phyloP scores from a whole-genome alignment of 2,329 filamentous ascomycete species.

The Metarhizium album region DNA sequence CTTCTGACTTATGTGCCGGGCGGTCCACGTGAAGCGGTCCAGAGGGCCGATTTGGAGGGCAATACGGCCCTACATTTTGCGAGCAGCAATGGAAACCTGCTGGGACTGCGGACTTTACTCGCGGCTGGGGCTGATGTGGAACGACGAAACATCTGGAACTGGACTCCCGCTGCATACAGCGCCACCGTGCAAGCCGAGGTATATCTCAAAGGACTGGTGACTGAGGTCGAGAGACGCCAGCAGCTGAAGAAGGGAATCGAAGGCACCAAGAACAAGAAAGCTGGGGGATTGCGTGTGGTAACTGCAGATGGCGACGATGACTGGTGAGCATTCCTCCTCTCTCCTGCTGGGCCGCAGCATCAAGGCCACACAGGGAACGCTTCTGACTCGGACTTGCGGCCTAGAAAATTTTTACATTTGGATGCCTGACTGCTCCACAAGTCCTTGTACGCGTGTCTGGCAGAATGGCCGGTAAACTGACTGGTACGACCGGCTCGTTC shows the following conservation, averaged over 20 bases:
- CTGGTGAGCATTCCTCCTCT: conserved; percentile 15
- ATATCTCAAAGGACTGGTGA: conserved; percentile 68
- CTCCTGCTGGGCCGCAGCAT: not conserved
- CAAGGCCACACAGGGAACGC: too few species aligned
- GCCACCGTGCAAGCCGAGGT: conserved; percentile 75
- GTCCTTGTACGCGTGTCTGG: too few species aligned
- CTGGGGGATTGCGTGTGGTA: conserved; percentile 33
- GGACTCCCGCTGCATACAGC: conserved; percentile 76
- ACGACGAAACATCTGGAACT: conserved; percentile 63
- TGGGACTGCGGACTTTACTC: conserved; percentile 65
- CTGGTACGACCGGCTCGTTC: not conserved
- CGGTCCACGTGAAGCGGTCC: conserved; percentile 42
- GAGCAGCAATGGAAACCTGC: conserved; percentile 67
- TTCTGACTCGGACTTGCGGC: too few species aligned
- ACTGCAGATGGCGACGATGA: conserved; percentile 25
- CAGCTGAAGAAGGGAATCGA: conserved; percentile 29
- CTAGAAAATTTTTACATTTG: too few species aligned
- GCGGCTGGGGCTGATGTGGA: conserved; percentile 68
- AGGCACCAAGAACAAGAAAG: conserved; percentile 31
- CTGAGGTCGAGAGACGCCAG: conserved; percentile 54
- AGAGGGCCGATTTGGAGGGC: conserved; percentile 55
- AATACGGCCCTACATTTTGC: conserved; percentile 85
- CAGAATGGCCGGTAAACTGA: too few species aligned
- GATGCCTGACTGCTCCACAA: too few species aligned
- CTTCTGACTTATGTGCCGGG: conserved; percentile 49